Evolutionary conservation across 2,329 filamentous ascomycete species (phyloP), one percentile per base, ranked within the genome.

Genomic region (Mariannaea sp.): DNA sequence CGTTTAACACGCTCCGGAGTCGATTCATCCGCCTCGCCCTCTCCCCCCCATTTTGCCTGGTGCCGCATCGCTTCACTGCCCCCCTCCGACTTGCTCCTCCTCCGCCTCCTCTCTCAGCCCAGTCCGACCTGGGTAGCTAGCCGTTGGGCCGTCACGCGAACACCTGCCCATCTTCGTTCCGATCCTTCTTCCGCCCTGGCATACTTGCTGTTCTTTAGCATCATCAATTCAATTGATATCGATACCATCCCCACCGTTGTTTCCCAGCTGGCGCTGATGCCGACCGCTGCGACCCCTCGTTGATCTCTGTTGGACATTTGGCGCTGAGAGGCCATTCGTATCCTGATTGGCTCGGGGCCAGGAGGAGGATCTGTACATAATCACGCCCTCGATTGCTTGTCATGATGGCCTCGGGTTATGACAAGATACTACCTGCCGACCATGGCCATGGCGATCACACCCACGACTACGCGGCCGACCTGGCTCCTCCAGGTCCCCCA

Each of bases 321-420:
- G 68, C 65, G 65, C 65, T 67, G 63, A 71, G 62, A 64, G 62
- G 59, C 50, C 59, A 58, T 55, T 45, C 41, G 47, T 19, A 22
- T 46, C 44, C 61, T 55, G 57, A 60, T 55, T 58, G 46, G 57
- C 53, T 56, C 60, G 61, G 61, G 64, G 56, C 62, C 57, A 62
- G 67, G 64, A 64, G 59, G 61, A 58, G 56, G 59, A 58, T 56
- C 45, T 59, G 59, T 59, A 56, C 39, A 57, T 56, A 59, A 55
- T 49, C 50, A 59, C 53, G 53, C 60, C 46, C 53, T 62, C 61
- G 61, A 61, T 61, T 59, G 53, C 57, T 65, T 58, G 56, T 59
- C 64, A 66, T 60, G 50, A 77, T 80, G 74, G 76, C 75, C 61
- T 76, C 77, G 60, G 77, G 77, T 59, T 77, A 79, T 67, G 75